These are phyloP conservation scores for Mucor indicus DNA, from an alignment of 371 early-diverging fungal genomes.

Conservation along the genomic window DNA sequence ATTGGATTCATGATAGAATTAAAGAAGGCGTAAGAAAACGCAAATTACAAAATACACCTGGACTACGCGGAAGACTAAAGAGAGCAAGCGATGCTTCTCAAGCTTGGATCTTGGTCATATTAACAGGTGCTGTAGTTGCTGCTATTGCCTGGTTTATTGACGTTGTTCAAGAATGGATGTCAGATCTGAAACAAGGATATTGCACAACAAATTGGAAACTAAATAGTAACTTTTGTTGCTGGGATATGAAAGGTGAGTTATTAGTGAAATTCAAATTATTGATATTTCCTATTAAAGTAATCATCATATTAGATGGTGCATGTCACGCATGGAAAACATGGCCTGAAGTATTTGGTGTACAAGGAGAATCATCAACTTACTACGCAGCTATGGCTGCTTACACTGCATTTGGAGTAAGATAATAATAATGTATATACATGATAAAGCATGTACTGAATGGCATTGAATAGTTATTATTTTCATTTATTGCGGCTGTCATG, in stretches of 20 bases:
- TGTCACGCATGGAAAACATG: conserved; percentile 46
- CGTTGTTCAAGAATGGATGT: conserved; percentile 76
- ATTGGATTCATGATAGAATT: conserved; percentile 91
- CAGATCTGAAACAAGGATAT: conserved; percentile 80
- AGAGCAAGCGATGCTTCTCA: conserved; percentile 75
- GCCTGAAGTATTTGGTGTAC: conserved; percentile 34
- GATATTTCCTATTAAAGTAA: not conserved
- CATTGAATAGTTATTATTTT: conserved; percentile 31
- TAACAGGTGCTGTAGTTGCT: conserved; percentile 63
- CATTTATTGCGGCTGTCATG: conserved; percentile 34
- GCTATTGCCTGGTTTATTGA: conserved; percentile 84
- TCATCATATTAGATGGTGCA: conserved; percentile 9
- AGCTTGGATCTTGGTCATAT: conserved; percentile 82
- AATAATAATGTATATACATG: too few species aligned
- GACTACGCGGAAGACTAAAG: conserved; percentile 55
- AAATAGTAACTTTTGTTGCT: conserved; percentile 91
- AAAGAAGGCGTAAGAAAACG: conserved; percentile 83
- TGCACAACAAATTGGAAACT: conserved; percentile 83
- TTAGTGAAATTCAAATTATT: not conserved
- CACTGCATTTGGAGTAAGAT: conserved; percentile 38
- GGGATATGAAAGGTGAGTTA: too few species aligned
- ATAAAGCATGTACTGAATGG: too few species aligned
- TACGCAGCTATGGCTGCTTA: conserved; percentile 39
- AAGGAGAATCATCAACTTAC: conserved; percentile 18
- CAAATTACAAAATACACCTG: conserved; percentile 53